Evolutionary conservation across 176 grass and related monocot species (phyloP).

Genomic region (Metroxylon sagu): DNA sequence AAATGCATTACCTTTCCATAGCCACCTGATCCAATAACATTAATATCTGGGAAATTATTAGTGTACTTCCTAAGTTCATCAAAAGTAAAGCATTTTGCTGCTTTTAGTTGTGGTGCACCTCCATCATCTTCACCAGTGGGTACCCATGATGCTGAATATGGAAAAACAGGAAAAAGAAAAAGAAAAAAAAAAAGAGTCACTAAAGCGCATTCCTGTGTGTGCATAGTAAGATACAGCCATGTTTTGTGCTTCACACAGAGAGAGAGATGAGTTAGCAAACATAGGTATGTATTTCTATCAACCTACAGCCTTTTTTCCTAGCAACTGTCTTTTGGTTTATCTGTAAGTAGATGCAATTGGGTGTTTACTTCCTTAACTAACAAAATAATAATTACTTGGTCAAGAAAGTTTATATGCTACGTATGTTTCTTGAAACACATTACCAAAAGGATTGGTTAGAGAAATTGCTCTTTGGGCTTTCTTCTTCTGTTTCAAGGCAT

Average conservation of each 20-base stretch:
- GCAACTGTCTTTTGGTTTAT: too few species aligned
- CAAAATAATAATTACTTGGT: too few species aligned
- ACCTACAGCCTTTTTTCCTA: too few species aligned
- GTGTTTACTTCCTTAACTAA: too few species aligned
- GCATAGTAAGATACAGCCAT: too few species aligned
- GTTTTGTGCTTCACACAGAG: too few species aligned
- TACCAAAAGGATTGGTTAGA: conserved; percentile 58
- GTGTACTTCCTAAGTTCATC: conserved; percentile 71
- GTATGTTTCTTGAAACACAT: conserved; percentile 1
- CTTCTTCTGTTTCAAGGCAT: conserved; percentile 43
- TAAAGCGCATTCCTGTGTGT: not conserved
- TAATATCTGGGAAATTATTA: conserved; percentile 65
- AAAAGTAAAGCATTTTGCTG: conserved; percentile 47
- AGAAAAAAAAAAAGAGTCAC: not conserved
- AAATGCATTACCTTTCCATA: conserved; percentile 53
- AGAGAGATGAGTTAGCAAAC: too few species aligned
- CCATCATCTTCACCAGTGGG: conserved; percentile 48
- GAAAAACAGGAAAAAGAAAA: not conserved
- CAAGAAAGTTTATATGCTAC: too few species aligned
- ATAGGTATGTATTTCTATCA: too few species aligned
- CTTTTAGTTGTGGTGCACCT: conserved; percentile 51
- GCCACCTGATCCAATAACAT: conserved; percentile 62
- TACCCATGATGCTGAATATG: conserved; percentile 59
- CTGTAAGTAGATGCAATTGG: too few species aligned
- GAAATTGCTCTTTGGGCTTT: conserved; percentile 31